Evolutionary conservation across 1,139 yeast species (phyloP), one percentile per base, ranked within the genome.

Genomic region (Hanseniaspora uvarum): DNA sequence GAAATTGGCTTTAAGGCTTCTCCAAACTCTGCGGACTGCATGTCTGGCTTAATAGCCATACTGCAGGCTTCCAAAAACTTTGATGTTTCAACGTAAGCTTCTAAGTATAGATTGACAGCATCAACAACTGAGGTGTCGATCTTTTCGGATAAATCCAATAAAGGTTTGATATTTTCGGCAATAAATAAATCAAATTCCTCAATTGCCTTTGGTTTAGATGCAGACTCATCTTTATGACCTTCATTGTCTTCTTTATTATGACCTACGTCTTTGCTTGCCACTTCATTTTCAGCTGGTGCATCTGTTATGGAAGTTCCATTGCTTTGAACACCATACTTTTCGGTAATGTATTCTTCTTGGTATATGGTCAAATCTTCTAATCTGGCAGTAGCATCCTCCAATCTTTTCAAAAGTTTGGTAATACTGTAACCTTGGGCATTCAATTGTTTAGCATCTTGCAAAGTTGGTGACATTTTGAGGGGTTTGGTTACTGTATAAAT

Each of bases 381-480:
- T 53, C 96, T 79, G 14, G 95, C 83, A 14, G 96, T 87, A 40
- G 96, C 96, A 18, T 95, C 92, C 68, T 88, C 96, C 62, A 88
- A 77, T 59, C 95, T 72, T 65, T 86, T 86, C 70, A 86, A 77
- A 56, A 86, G 76, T 56, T 94, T 86, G 46, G 84, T 86, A 58
- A 86, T 75, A 66, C 85, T 86, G 71, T 83, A 85, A 23, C 94
- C 92, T 63, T 83, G 92, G 45, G 82, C 78, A 61, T 21, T 40
- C 5, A 40, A 39, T 8, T 54, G 46, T 34, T 45, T 45, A 10
- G 30, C 12, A 5, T 53, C 48, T n/a, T 31, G 38, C 6, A 19
- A 12, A 18, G 46, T 19, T 10, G 23, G 24, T 8, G 46, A 23
- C 46, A 40, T 33, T n/a, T 31, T 39, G 26, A 19, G 26, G n/a